Evolutionary conservation across 2,329 filamentous ascomycete species (phyloP), one percentile per base, ranked within the genome.

Genomic region (Aureobasidium sp.): DNA sequence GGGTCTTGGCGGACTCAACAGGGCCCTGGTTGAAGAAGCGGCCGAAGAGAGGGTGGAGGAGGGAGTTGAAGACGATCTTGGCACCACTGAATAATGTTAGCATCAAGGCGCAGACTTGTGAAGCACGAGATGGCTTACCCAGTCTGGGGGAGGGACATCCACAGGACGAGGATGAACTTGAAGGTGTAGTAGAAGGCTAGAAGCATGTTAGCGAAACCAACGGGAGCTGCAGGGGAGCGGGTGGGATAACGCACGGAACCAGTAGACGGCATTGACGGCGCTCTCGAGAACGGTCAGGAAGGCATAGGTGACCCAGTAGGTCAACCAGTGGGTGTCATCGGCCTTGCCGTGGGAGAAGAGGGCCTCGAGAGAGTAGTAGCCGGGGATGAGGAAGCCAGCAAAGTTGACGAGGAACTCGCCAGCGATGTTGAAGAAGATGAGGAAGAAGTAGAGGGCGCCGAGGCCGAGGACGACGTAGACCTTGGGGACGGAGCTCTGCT

Each of bases 161-260:
- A 99, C 75, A 99, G 86, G 70, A 97, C 83, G 75, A 97, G 88
- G 73, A 95, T 81, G 74, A 99, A 96, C 84, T 99, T 99, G 88
- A 99, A 97, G 74, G 92, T 93, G 79, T 90, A 99, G 88, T 99
- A 99, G 81, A 99, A 99, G 73, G 94, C 77, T 75, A 60, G n/a
- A 9, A 35, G 13, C 8, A 37, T 42, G 60, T 71, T 57, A 70
- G 66, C 55, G 21, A 40, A 53, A 33, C 31, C 8, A 19, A 57
- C 23, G n/a, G n/a, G n/a, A 35, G 19, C 40, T 33, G 29, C 27
- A 43, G 38, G 53, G 53, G 40, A 45, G 53, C 53, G 53, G 53
- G 21, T 42, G 42, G 42, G 54, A 46, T 27, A 35, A 71, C 74
- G 62, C 70, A 75, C 74, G 88, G 81, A 95, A 90, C 89, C 89